phyloP scores from a whole-genome alignment of 306 rosid species.

The Cucumis melo region DNA sequence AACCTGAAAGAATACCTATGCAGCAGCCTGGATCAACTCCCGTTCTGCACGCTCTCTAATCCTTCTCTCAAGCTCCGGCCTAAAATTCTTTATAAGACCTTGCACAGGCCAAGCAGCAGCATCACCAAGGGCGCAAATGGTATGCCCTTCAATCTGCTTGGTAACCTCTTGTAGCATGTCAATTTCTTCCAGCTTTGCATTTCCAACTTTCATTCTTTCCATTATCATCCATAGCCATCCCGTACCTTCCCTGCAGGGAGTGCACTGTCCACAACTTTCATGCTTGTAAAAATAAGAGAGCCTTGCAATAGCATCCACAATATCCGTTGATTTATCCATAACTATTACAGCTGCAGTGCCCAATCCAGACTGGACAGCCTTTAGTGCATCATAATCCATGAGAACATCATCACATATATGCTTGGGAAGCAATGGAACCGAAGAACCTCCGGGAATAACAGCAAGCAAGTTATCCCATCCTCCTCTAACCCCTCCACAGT shows the following conservation, averaged over 20 bases:
- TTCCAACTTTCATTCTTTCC: slow-evolving; percentile 96
- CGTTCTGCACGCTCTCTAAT: slow-evolving; percentile 75
- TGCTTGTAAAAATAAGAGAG: slow-evolving; percentile 98
- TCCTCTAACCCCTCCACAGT: slow-evolving; percentile 99
- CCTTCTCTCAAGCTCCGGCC: slow-evolving; percentile 98
- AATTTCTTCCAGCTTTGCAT: slow-evolving; percentile 94
- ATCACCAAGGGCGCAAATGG: slow-evolving; percentile 93
- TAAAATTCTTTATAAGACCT: slow-evolving; percentile 94
- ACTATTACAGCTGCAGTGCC: slow-evolving; percentile 99
- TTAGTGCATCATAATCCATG: slow-evolving; percentile 95
- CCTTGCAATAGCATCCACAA: slow-evolving; percentile 97
- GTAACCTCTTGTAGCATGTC: slow-evolving; percentile 99
- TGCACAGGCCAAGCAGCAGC: slow-evolving; percentile 99
- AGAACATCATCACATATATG: slow-evolving; percentile 75
- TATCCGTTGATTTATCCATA: slow-evolving; percentile 94
- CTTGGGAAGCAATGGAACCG: slow-evolving; percentile 92
- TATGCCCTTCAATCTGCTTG: slow-evolving; percentile 98
- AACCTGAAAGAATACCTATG: slow-evolving; percentile 41
- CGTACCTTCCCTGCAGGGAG: slow-evolving; percentile 98
- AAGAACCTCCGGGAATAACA: slow-evolving; percentile 93
- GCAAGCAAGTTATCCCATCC: slow-evolving; percentile 99
- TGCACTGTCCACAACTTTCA: slow-evolving; percentile 98
- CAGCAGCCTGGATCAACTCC: slow-evolving; percentile 83
- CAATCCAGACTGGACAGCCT: slow-evolving; percentile 76
- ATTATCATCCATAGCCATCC: slow-evolving; percentile 99